Base-by-base conservation (phyloP, 495 filamentous ascomycete genomes). In the Lepraria neglecta region DNA sequence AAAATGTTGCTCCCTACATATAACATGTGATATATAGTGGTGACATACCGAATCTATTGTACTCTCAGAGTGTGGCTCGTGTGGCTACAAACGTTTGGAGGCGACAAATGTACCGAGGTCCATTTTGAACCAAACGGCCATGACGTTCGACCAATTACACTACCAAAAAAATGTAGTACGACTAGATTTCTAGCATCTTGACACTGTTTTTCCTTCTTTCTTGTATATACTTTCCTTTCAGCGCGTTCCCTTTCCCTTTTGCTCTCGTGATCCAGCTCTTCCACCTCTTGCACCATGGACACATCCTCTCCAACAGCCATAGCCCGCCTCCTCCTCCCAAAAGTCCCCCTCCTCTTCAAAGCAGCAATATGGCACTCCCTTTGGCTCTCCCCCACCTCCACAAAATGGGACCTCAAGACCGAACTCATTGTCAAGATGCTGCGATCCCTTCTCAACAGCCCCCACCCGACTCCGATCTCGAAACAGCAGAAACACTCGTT, bases 381-480 rank as follows among this genome's bases (percentile, higher is more conserved):
- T 17, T 78, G 77, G 33, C 71, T 86, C 56, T 88, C 90, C 0
- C 77, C 84, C 24, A 83, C 80, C 3, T 80, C 86, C 0, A 78
- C 82, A 24, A 90, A 92, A 76, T 85, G 91, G 71, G 88, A 95
- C 68, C 73, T 97, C 14, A 81, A 84, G 42, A 92, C 88, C 12
- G 87, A 87, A 45, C 68, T 97, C 54, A 87, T 79, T 0, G 76
- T 94, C 59, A 80, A 83, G 21, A 69, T 94, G 21, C 65, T 96
- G 33, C 87, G 90, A 21, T 78, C 82, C 0, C 81, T 87, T 65
- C 71, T 90, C 43, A 31, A 63, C 7, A 70, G 69, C 31, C 69
- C 74, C 0, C 74, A 69, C 14, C 72, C 73, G 6, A 67, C 64
- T 0, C 73, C 84, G 10, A 71, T 96, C 27, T 74, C 81, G 42